Evolutionary conservation across 148 eudicot species (phyloP).

Genomic region (Gaultheria prostrata): DNA sequence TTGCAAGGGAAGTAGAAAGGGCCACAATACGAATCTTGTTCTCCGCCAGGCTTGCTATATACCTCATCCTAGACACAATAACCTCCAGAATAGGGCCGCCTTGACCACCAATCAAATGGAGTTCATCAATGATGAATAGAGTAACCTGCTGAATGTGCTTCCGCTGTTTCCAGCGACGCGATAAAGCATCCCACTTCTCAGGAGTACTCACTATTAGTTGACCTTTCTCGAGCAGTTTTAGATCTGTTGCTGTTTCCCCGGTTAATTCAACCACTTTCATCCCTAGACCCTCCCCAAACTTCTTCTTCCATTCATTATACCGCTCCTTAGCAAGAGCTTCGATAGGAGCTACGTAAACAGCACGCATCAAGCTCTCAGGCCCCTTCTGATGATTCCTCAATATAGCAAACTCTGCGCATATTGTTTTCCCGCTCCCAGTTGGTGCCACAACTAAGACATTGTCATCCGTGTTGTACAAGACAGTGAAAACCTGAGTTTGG

Average conservation of each 20-base stretch:
- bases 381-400: conserved; percentile 76
- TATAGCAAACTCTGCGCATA: conserved; percentile 92
- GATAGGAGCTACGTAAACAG: conserved; percentile 83
- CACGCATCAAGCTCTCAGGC: conserved; percentile 57
- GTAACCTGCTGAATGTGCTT: conserved; percentile 77
- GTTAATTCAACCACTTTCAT: conserved; percentile 74
- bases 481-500: conserved; percentile 93
- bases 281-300: conserved; percentile 74
- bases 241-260: conserved; percentile 72
- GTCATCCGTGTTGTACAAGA: conserved; percentile 83
- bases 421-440: conserved; percentile 91
- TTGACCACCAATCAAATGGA: conserved; percentile 88
- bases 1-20: conserved; percentile 83
- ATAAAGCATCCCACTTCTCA: conserved; percentile 93
- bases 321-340: conserved; percentile 88
- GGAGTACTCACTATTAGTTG: conserved; percentile 82
- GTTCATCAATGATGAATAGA: conserved; percentile 82
- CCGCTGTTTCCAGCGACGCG: conserved; percentile 92
- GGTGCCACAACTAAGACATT: conserved; percentile 93
- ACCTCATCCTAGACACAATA: conserved; percentile 85
- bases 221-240: conserved; percentile 78
- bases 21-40: conserved; percentile 82
- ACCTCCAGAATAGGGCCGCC: conserved; percentile 84
- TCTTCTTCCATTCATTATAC: conserved; percentile 66
- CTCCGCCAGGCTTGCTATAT: conserved; percentile 68